These are phyloP conservation scores for Nematodospora anomalae DNA, from an alignment of 1,139 yeast species.

Conservation along the genomic window DNA sequence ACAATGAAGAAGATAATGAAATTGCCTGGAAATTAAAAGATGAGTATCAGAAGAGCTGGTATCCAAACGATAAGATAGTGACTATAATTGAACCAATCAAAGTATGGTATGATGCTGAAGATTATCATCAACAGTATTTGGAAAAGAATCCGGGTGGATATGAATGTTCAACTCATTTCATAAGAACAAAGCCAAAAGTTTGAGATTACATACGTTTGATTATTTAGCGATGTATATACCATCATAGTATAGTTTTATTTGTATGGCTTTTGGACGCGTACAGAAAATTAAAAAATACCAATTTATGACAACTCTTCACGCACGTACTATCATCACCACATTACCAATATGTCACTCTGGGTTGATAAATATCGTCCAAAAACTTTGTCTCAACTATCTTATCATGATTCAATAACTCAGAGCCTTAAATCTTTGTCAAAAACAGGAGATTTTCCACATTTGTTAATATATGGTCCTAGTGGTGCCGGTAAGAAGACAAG, in stretches of 20 bases:
- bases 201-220: neutral
- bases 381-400: constrained; percentile 60
- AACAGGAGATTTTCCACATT: constrained; percentile 90
- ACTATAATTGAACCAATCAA: constrained; percentile 70
- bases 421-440: constrained; percentile 64
- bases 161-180: constrained; percentile 84
- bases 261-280: too few relatives aligned
- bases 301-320: too few relatives aligned
- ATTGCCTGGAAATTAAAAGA: constrained; percentile 31
- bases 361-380: constrained; percentile 91
- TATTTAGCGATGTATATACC: too few relatives aligned
- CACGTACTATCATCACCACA: too few relatives aligned
- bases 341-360: constrained; percentile 92
- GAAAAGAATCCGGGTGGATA: constrained; percentile 80
- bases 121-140: constrained; percentile 83
- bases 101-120: constrained; percentile 88
- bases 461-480: constrained; percentile 89
- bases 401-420: constrained; percentile 63
- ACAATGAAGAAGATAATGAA: constrained; percentile 42
- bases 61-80: constrained; percentile 44
- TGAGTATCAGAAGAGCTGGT: constrained; percentile 40
- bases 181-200: constrained; percentile 45
- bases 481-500: constrained; percentile 98
- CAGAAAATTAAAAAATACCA: too few relatives aligned
- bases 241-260: too few relatives aligned